A percentile compares a stretch with the other conserved stretches of the same genome.
These are phyloP conservation scores for Danielozyma ontarioensis DNA, from an alignment of 805 yeast species.

Conservation along the genomic window DNA sequence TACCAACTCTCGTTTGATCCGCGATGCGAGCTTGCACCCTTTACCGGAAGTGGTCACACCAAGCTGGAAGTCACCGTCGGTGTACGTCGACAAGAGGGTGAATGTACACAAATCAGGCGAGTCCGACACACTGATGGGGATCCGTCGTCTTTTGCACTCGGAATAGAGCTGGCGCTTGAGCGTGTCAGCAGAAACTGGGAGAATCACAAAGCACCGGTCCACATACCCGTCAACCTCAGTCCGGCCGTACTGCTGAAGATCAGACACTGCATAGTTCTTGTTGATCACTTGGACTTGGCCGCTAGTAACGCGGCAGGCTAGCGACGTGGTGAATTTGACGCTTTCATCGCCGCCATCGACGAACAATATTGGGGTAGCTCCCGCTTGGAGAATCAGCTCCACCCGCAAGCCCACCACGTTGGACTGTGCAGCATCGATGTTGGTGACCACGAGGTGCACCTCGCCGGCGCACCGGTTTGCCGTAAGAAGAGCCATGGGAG, in stretches of 20 bases:
- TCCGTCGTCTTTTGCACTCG: conserved; percentile 56
- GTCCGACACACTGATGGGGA: conserved; percentile 80
- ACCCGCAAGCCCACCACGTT: conserved; percentile 45
- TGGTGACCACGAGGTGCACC: conserved; percentile 44
- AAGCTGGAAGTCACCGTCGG: conserved; percentile 69
- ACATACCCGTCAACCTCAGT: conserved; percentile 56
- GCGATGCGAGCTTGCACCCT: conserved; percentile 81
- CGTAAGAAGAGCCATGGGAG: conserved; percentile 9
- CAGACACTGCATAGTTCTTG: conserved; percentile 29
- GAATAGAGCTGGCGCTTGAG: conserved; percentile 39
- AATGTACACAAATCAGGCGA: conserved; percentile 69
- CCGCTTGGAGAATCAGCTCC: conserved; percentile 42
- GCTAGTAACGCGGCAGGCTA: conserved; percentile 18
- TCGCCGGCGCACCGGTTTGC: conserved; percentile 41
- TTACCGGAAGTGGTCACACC: conserved; percentile 85
- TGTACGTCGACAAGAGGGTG: conserved; percentile 65
- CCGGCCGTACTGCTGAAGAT: conserved; percentile 57
- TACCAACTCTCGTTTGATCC: conserved; percentile 71
- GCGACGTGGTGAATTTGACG: conserved; percentile 15
- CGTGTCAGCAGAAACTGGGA: conserved; percentile 23
- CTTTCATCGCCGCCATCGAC: conserved; percentile 23
- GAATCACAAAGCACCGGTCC: conserved; percentile 69
- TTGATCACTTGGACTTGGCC: conserved; percentile 22
- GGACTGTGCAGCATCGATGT: conserved; percentile 33
- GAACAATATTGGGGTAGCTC: conserved; percentile 51